Base-by-base conservation (phyloP, 495 filamentous ascomycete species). In the Ramalina peruviana region DNA sequence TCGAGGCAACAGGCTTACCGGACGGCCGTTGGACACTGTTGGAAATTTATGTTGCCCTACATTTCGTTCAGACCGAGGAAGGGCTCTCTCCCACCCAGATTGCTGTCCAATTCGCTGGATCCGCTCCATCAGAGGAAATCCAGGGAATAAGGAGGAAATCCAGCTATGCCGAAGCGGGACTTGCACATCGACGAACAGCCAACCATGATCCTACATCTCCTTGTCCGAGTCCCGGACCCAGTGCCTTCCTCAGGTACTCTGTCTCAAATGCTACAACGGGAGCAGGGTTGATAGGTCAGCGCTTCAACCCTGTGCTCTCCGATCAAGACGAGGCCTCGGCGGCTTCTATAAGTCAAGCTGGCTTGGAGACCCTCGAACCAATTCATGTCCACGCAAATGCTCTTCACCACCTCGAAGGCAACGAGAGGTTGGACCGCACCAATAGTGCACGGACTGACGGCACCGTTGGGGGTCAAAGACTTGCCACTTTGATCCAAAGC, bases 11-110 rank as follows among this genome's bases (percentile, higher is more conserved):
- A 17, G 30, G 12, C 16, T 17, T 51, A 27, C 36, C 19, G 15
- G 23, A 44, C 43, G 44, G 39, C n/a, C 17, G 36, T 30, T 56
- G 54, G 54, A 43, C 54, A 27, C 25, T 20, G 6, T 38, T 49
- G 16, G 49, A 56, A 33, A 40, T 56, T 23, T 52, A 52, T 19
- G 49, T 56, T 43, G 49, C 45, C 21, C 43, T 56, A 23, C 43
- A 49, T 20, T 43, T 41, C 38, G 26, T 16, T 37, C 54, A 52
- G n/a, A 30, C 9, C 25, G n/a, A 21, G 36, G 54, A 27, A 38
- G 12, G 44, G 16, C 27, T 56, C 6, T 26, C 21, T 7, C 19
- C 48, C 12, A 27, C 42, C 36, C 36, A 56, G 43, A 52, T 52
- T 30, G 49, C 49, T 40, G 10, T 44, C 7, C 54, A 43, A 15